Conservation (phyloP, 176 grass and related monocot genomes). For the Carex pumila region DNA sequence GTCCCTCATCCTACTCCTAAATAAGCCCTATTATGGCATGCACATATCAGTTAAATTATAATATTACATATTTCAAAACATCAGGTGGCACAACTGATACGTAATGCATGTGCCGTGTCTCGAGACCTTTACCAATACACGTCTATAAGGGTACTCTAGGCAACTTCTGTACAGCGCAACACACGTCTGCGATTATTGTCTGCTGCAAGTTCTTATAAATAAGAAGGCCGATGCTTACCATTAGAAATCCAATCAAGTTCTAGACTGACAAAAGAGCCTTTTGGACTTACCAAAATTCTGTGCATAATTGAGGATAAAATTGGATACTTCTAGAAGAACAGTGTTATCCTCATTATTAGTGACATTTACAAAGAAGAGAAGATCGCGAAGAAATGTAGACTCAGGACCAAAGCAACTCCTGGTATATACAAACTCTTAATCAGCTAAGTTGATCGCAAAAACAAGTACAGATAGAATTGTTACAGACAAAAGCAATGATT, state of each 20-base stretch:
- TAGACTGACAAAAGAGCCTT: not conserved
- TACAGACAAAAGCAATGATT: not conserved
- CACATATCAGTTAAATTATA: too few relatives aligned
- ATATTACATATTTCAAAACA: too few relatives aligned
- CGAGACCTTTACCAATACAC: not conserved
- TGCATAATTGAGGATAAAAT: conserved; percentile 64
- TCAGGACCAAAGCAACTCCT: conserved; percentile 58
- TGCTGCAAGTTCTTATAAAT: not conserved
- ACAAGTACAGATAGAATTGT: conserved; percentile 12
- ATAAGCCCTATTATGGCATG: too few relatives aligned
- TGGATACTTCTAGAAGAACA: conserved; percentile 62
- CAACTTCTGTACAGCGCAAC: not conserved
- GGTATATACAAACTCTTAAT: conserved; percentile 35
- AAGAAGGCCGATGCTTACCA: not conserved
- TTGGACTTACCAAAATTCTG: conserved; percentile 36
- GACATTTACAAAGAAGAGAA: conserved; percentile 90
- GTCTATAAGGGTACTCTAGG: not conserved
- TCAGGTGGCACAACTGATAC: not conserved
- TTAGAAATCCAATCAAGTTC: not conserved
- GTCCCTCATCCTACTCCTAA: too few relatives aligned
- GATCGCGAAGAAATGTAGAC: conserved; percentile 84
- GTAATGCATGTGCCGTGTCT: not conserved
- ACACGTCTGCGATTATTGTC: not conserved
- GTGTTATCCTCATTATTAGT: conserved; percentile 56
- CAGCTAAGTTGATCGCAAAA: conserved; percentile 17